Percentiles rank a stretch among this genome's conserved stretches.
These are phyloP conservation scores for Begonia fuchsioides DNA, from an alignment of 306 rosid species.

Conservation along the genomic window DNA sequence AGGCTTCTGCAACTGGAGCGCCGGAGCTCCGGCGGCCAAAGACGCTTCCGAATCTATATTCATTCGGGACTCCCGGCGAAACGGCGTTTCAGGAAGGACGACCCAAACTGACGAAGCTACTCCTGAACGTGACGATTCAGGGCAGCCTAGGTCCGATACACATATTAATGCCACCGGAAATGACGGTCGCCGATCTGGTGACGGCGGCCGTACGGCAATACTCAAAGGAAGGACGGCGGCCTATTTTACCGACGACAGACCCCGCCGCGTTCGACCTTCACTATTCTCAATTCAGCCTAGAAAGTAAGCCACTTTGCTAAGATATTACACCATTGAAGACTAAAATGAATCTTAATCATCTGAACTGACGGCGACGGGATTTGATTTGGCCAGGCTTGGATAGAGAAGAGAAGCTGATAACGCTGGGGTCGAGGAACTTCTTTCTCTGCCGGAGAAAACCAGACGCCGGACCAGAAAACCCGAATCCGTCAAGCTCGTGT, in stretches of 20 bases:
- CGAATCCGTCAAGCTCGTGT: constrained; percentile 32
- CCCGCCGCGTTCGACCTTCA: constrained; percentile 56
- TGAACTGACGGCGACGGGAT: not conserved
- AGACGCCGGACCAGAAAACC: constrained; percentile 13
- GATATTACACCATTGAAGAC: not conserved
- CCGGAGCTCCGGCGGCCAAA: constrained; percentile 50
- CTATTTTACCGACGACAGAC: constrained; percentile 28
- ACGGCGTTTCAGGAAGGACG: constrained; percentile 13
- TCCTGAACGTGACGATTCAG: constrained; percentile 60
- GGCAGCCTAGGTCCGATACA: constrained; percentile 74
- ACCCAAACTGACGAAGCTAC: constrained; percentile 50
- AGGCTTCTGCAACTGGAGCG: not conserved
- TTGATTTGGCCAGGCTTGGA: constrained; percentile 38
- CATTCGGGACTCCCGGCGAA: constrained; percentile 7
- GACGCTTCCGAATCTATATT: constrained; percentile 42
- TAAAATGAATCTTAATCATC: not conserved
- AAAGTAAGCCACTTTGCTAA: constrained; percentile 31
- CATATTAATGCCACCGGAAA: constrained; percentile 39
- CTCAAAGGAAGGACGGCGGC: constrained; percentile 71
- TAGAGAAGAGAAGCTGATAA: constrained; percentile 36
- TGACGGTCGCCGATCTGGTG: constrained; percentile 41
- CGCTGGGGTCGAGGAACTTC: constrained; percentile 70
- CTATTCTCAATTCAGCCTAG: constrained; percentile 87
- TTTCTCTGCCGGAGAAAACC: constrained; percentile 34
- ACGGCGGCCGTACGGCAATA: constrained; percentile 36